Evolutionary conservation across 78 protist species (phyloP).

Genomic region (Dictyostelium purpureum): DNA sequence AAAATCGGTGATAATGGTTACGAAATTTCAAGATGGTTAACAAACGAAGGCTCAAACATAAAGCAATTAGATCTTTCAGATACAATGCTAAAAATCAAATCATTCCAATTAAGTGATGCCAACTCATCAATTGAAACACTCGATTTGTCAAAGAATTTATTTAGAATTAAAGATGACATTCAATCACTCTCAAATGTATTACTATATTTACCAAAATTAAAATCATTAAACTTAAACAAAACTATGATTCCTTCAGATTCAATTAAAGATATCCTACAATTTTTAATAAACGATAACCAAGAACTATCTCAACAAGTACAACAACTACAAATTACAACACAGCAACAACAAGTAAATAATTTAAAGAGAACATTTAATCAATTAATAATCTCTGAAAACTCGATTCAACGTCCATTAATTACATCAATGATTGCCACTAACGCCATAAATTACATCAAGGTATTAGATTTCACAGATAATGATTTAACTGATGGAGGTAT

Average conservation of each 20-base stretch:
- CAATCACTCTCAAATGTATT: neutral
- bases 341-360: neutral
- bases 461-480: constrained; percentile 34
- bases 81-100: neutral
- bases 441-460: constrained; percentile 18
- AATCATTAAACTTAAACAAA: neutral
- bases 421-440: constrained; percentile 1
- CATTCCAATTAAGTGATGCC: neutral
- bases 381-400: constrained; percentile 12
- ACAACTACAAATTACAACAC: neutral
- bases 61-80: constrained; percentile 24
- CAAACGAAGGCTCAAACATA: constrained; percentile 16
- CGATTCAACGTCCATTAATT: neutral
- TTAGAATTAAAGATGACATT: constrained; percentile 15
- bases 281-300: neutral
- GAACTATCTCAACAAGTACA: neutral
- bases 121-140: neutral
- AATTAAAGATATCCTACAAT: constrained; percentile 17
- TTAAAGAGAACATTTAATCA: neutral
- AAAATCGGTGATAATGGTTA: neutral
- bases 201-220: neutral
- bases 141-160: constrained; percentile 4
- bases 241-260: constrained; percentile 36
- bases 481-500: constrained; percentile 56
- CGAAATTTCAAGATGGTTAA: constrained; percentile 41